Evolutionary conservation across 2,329 filamentous ascomycete species (phyloP).

Genomic region (Xylaria multiplex): DNA sequence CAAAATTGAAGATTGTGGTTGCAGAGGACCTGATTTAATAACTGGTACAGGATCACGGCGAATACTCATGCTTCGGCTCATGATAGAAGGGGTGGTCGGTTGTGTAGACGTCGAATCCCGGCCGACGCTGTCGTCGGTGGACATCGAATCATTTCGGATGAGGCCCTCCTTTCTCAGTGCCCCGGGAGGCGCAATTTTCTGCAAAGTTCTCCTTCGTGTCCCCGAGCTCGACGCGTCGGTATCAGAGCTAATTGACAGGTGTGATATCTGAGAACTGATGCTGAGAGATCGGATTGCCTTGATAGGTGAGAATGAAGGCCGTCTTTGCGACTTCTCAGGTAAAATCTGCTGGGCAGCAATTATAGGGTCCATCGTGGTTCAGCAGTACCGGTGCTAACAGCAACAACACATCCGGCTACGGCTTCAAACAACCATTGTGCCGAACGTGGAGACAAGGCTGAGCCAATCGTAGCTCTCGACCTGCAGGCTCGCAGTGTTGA

Average conservation of each 20-base stretch:
- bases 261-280: constrained; percentile 48
- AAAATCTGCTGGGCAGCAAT: constrained; percentile 39
- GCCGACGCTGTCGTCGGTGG: constrained; percentile 44
- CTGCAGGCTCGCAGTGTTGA: constrained; percentile 10
- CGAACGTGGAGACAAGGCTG: neutral
- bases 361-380: constrained; percentile 43
- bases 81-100: constrained; percentile 46
- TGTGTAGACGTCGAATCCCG: constrained; percentile 47
- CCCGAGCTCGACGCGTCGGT: constrained; percentile 39
- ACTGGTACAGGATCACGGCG: constrained; percentile 46
- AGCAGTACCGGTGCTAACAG: constrained; percentile 4
- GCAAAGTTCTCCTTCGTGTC: constrained; percentile 41
- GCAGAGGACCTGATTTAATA: constrained; percentile 59
- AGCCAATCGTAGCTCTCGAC: neutral
- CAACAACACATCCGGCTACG: constrained; percentile 4
- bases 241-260: constrained; percentile 43
- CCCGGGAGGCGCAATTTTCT: constrained; percentile 43
- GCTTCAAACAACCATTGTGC: constrained; percentile 24
- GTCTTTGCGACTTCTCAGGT: constrained; percentile 41
- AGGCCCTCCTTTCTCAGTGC: constrained; percentile 42
- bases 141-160: constrained; percentile 47
- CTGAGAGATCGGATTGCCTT: constrained; percentile 49
- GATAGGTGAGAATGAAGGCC: constrained; percentile 47
- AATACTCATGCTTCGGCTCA: constrained; percentile 46
- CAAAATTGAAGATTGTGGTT: constrained; percentile 60